A percentile compares a stretch with the other conserved stretches of the same genome.
These are phyloP conservation scores for Stagonosporopsis cucurbitacearum DNA, from an alignment of 2,329 filamentous ascomycete species.

Conservation along the genomic window DNA sequence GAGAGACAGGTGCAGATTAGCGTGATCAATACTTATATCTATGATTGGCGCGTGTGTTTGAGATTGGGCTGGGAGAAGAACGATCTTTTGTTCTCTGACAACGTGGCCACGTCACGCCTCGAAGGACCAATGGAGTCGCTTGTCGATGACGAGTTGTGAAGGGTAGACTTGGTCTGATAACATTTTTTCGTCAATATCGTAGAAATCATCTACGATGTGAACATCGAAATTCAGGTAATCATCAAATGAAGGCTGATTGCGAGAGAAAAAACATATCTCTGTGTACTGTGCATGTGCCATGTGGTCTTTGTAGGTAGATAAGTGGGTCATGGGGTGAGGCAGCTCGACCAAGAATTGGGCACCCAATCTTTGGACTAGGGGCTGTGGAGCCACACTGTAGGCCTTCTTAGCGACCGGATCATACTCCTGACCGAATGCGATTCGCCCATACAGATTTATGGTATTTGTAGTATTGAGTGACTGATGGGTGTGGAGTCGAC, in stretches of 20 bases:
- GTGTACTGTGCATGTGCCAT: not conserved
- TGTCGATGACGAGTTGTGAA: conserved; percentile 51
- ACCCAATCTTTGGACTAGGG: not conserved
- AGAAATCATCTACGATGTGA: too few species aligned
- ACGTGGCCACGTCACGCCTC: conserved; percentile 56
- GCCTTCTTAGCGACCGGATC: not conserved
- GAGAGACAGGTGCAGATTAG: conserved; percentile 48
- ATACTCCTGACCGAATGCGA: not conserved
- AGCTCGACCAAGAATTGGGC: not conserved
- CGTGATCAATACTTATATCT: conserved; percentile 52
- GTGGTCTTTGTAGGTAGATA: not conserved
- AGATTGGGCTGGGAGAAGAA: conserved; percentile 63
- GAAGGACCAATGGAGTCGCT: conserved; percentile 55
- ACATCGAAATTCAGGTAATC: too few species aligned
- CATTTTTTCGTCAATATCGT: not conserved
- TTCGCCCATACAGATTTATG: not conserved
- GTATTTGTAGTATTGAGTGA: not conserved
- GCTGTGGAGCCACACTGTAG: not conserved
- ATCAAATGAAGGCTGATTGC: too few species aligned
- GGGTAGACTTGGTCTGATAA: conserved; percentile 57
- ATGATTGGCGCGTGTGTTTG: conserved; percentile 59
- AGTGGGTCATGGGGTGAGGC: not conserved
- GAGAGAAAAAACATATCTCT: too few species aligned
- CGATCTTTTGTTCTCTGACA: conserved; percentile 62
- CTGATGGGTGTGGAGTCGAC: not conserved